These are phyloP conservation scores for Celoporthe dispersa DNA, from an alignment of 2,329 filamentous ascomycete species.

Conservation along the genomic window DNA sequence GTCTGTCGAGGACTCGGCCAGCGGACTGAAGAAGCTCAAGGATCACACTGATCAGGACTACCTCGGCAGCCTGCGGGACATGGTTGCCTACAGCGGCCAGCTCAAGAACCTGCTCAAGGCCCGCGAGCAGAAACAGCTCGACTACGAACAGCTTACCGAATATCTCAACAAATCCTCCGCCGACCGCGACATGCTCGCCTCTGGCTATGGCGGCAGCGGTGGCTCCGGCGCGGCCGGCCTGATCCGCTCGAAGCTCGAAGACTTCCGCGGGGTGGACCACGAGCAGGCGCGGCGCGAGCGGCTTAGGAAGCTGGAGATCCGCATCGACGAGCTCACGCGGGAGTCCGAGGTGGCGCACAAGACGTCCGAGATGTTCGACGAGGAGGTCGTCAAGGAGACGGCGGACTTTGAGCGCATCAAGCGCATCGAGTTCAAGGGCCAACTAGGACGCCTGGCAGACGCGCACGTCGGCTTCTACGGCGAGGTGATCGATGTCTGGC, in stretches of 20 bases:
- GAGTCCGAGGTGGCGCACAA: constrained; percentile 89
- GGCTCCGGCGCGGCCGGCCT: constrained; percentile 76
- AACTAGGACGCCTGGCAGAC: constrained; percentile 81
- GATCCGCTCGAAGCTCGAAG: constrained; percentile 91
- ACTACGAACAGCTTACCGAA: constrained; percentile 94
- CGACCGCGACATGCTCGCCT: constrained; percentile 79
- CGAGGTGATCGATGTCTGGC: constrained; percentile 81
- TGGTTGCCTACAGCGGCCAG: constrained; percentile 91
- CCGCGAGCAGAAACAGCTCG: constrained; percentile 95
- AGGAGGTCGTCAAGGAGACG: constrained; percentile 92
- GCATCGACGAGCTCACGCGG: constrained; percentile 87
- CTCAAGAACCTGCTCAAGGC: constrained; percentile 88
- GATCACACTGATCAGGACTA: constrained; percentile 97
- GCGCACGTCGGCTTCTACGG: constrained; percentile 88
- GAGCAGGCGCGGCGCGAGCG: constrained; percentile 88
- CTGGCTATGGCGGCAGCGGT: constrained; percentile 54
- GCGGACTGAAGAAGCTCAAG: constrained; percentile 78
- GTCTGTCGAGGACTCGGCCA: constrained; percentile 81
- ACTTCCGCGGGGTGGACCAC: constrained; percentile 95
- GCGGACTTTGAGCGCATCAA: constrained; percentile 97
- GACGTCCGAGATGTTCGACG: constrained; percentile 90
- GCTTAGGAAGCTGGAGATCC: constrained; percentile 85
- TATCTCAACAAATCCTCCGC: constrained; percentile 89
- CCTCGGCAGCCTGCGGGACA: constrained; percentile 87
- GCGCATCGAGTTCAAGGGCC: constrained; percentile 85